Base-by-base conservation (phyloP, 2,329 filamentous ascomycete genomes). In the Alternaria triticina region DNA sequence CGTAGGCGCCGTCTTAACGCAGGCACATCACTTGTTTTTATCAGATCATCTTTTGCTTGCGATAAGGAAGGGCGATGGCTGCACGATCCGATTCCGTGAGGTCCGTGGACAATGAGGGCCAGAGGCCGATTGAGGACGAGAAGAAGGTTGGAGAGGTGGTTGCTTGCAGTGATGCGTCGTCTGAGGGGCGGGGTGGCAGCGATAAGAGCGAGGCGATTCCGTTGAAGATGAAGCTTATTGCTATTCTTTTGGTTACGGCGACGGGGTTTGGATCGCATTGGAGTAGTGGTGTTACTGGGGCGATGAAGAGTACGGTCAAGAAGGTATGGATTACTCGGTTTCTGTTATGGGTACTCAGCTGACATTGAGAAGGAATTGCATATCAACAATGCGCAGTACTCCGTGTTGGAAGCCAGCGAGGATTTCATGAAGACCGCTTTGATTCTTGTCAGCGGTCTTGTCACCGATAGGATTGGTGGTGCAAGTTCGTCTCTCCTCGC, bases 241-340 rank as follows among this genome's bases (percentile, higher is more conserved):
- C 86, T 0, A 83, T 89, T 4, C 51, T 86, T 0, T 70, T 87
- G 9, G 84, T 87, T 2, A 84, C 83, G 13, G 75, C 82, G 58
- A 87, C 89, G 66, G 86, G 87, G 1, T 89, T 89, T 68, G 87
- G 87, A 0, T 86, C 86, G 0, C 83, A 85, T 22, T 89, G 87
- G 87, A 88, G 86, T 65, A 82, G 82, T n/a, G 86, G 87, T 2
- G 85, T 89, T 1, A 88, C 86, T 0, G 85, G 85, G 10, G 87
- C 87, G 1, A 85, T 89, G 83, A 89, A 89, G 71, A 86, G 80
- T 17, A 89, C 86, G 0, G 74, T 89, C 25, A 89, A 89, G 66
- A 88, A 88, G 82, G 69, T 65, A 54, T 47, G 10, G 1, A 27
- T 11, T 22, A 8, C 12, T n/a, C n/a, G 20, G 1, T 6, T 6